Conservation (phyloP, 169 alveolate genomes). For the Cryptosporidium sp. region DNA sequence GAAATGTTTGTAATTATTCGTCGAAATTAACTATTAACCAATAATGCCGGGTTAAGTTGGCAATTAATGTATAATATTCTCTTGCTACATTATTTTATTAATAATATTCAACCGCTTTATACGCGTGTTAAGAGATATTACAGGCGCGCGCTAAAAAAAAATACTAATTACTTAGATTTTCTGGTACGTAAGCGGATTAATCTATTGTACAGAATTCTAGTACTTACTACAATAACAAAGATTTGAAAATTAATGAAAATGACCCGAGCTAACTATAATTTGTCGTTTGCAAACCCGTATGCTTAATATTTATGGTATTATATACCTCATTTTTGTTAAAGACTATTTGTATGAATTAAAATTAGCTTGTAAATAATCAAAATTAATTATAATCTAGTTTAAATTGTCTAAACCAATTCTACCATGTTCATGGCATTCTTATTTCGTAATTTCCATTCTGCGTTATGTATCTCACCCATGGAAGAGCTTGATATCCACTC, state of each 20-base stretch:
- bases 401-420: not conserved
- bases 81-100: slow-evolving; percentile 5
- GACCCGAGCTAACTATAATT: not conserved
- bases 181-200: slow-evolving; percentile 5
- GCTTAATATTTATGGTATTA: not conserved
- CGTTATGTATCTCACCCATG: slow-evolving; percentile 99
- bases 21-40: slow-evolving; percentile 11
- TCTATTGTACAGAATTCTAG: not conserved
- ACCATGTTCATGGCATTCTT: slow-evolving; percentile 89
- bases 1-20: slow-evolving; percentile 2
- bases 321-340: not conserved
- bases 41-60: slow-evolving; percentile 63
- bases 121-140: slow-evolving; percentile 73
- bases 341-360: not conserved
- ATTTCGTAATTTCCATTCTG: slow-evolving; percentile 99
- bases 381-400: slow-evolving; percentile 11
- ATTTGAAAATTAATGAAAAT: no score
- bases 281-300: not conserved
- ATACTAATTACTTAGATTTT: slow-evolving; percentile 1
- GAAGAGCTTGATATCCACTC: slow-evolving; percentile 97
- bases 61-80: slow-evolving; percentile 7
- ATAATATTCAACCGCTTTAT: slow-evolving; percentile 55
- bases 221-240: not conserved
- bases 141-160: slow-evolving; percentile 38
- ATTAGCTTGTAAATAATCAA: not conserved